Evolutionary conservation across 164 flowering plant genomes (phyloP).

Genomic region (Malania oleifera): DNA sequence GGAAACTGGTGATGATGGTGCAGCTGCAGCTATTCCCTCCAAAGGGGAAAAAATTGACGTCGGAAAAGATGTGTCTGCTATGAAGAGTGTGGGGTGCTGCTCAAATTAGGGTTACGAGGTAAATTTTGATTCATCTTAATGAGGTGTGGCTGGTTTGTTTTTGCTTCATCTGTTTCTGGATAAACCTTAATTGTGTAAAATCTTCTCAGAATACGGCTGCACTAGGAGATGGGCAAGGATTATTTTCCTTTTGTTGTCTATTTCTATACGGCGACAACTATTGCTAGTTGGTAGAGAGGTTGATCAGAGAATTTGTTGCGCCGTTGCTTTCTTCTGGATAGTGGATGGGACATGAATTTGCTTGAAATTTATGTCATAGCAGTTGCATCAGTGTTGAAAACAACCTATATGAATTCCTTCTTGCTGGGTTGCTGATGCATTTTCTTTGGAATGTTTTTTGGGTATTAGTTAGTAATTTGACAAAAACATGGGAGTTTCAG

Average conservation of each 20-base stretch:
- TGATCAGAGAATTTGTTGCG: constrained; percentile 3
- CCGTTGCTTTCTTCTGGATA: constrained; percentile 1
- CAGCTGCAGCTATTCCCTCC: constrained; percentile 35
- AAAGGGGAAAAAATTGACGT: constrained; percentile 69
- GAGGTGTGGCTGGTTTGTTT: constrained; percentile 14
- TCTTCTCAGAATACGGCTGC: constrained; percentile 7
- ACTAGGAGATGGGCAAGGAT: constrained; percentile 6
- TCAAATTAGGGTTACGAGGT: constrained; percentile 29
- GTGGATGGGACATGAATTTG: neutral
- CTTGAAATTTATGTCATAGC: no score
- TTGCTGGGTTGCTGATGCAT: no score
- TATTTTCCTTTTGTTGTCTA: constrained; percentile 5
- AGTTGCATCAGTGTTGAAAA: no score
- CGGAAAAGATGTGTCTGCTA: constrained; percentile 51
- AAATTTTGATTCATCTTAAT: neutral
- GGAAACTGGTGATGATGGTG: constrained; percentile 46
- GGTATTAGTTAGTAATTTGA: no score
- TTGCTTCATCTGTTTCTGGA: constrained; percentile 14
- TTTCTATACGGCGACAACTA: neutral
- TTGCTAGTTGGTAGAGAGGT: constrained; percentile 5
- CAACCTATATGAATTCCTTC: no score
- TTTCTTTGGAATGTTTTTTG: no score
- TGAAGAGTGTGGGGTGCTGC: constrained; percentile 61
- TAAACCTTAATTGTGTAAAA: constrained; percentile 16
- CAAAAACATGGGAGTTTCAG: no score